phyloP scores from a whole-genome alignment of 176 grass and related monocot species.

The Triticum dicoccoides region DNA sequence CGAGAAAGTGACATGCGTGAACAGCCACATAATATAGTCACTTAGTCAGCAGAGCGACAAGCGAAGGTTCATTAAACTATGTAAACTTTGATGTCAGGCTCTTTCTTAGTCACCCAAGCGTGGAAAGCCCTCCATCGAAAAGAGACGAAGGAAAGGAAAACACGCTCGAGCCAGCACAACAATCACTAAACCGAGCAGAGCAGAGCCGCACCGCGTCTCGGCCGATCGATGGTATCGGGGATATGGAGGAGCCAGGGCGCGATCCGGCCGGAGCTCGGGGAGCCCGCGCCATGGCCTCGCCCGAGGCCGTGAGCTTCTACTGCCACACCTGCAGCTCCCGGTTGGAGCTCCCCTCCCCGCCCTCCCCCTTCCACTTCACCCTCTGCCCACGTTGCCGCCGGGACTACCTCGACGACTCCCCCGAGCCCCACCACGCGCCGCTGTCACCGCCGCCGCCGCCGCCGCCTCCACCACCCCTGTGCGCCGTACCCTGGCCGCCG shows the following conservation, averaged over 20 bases:
- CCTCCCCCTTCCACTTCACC: conserved; percentile 7
- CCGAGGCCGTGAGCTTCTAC: not conserved
- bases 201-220: not conserved
- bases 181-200: not conserved
- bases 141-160: not conserved
- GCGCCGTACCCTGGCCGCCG: not conserved
- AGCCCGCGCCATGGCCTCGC: not conserved
- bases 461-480: not conserved
- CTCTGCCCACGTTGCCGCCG: not conserved
- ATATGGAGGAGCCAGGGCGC: not conserved
- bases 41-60: not conserved
- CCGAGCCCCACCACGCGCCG: not conserved
- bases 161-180: not conserved
- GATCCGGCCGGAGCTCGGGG: not conserved
- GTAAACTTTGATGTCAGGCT: not conserved
- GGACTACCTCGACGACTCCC: conserved; percentile 20
- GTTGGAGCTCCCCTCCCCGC: not conserved
- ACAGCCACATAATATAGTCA: too few relatives aligned
- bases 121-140: not conserved
- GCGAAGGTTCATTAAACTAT: too few relatives aligned
- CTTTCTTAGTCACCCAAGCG: not conserved
- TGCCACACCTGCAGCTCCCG: not conserved
- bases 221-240: too few relatives aligned
- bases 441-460: not conserved
- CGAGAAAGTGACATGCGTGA: too few relatives aligned